Percentiles rank a stretch among this genome's conserved stretches.
Conservation (phyloP, 1,284 basidiomycete species). For the Rhodotorula sp. region DNA sequence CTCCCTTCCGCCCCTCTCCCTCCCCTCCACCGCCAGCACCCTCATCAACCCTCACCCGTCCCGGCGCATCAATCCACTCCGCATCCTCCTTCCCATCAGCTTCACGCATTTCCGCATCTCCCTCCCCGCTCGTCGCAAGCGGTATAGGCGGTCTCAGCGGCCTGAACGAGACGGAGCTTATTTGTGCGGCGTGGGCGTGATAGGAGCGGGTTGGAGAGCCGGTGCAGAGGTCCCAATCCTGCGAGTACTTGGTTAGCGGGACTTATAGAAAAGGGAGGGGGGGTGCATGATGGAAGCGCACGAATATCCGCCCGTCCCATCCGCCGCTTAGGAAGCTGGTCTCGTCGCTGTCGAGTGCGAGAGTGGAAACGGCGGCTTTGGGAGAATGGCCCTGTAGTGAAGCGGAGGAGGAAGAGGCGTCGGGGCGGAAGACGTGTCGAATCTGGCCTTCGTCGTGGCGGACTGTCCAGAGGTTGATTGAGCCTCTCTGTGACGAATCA, state of each 20-base stretch:
- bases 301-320: slow-evolving; percentile 88
- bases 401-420: background rate
- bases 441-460: slow-evolving; percentile 85
- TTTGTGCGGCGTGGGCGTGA: slow-evolving; percentile 78
- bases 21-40: slow-evolving; percentile 17
- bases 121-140: slow-evolving; percentile 47
- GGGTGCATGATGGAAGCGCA: slow-evolving; percentile 54
- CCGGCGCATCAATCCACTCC: slow-evolving; percentile 30
- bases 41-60: slow-evolving; percentile 16
- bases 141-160: slow-evolving; percentile 54
- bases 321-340: slow-evolving; percentile 84
- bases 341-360: slow-evolving; percentile 76
- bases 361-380: slow-evolving; percentile 77
- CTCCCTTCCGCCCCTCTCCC: slow-evolving; percentile 7
- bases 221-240: slow-evolving; percentile 98
- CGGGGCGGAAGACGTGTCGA: slow-evolving; percentile 62
- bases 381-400: slow-evolving; percentile 51
- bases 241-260: slow-evolving; percentile 16
- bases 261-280: background rate
- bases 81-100: slow-evolving; percentile 45
- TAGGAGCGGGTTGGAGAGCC: slow-evolving; percentile 77
- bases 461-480: slow-evolving; percentile 86
- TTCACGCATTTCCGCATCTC: slow-evolving; percentile 40
- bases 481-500: slow-evolving; percentile 61
- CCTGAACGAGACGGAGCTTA: slow-evolving; percentile 76